Evolutionary conservation across 139 green algal genomes (phyloP).

Genomic region (Picochlorum sp.): DNA sequence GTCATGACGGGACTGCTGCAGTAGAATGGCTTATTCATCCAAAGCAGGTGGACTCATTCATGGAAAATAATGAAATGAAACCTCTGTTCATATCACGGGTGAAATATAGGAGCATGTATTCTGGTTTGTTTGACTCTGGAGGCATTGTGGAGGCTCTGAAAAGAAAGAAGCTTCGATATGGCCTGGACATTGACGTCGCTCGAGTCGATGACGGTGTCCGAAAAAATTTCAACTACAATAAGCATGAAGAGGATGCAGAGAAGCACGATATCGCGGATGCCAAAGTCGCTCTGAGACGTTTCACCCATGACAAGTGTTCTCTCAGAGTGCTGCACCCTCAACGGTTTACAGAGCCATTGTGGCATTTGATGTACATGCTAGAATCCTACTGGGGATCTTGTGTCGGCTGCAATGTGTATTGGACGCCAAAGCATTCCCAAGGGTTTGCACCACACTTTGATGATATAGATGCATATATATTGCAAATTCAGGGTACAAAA

Average conservation of each 20-base stretch:
- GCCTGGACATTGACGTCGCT: constrained; percentile 58
- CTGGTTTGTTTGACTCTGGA: constrained; percentile 31
- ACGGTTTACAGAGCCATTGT: constrained; percentile 35
- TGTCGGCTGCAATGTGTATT: constrained; percentile 46
- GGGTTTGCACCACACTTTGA: constrained; percentile 74
- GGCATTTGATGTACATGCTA: constrained; percentile 47
- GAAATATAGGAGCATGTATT: constrained; percentile 23
- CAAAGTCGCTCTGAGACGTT: constrained; percentile 39
- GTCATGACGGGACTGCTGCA: neutral
- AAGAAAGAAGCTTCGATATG: constrained; percentile 36
- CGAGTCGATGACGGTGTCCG: constrained; percentile 31
- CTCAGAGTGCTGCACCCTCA: constrained; percentile 75
- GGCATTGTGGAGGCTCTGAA: constrained; percentile 35
- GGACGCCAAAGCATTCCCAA: constrained; percentile 43
- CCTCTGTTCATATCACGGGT: constrained; percentile 43
- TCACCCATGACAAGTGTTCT: constrained; percentile 18
- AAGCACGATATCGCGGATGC: constrained; percentile 33
- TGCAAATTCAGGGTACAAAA: constrained; percentile 72
- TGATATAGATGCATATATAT: constrained; percentile 76
- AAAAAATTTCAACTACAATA: constrained; percentile 46
- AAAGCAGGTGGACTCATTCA: neutral
- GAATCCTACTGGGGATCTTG: constrained; percentile 61
- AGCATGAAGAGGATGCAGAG: neutral
- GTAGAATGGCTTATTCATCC: neutral
- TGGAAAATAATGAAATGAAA: constrained; percentile 1